Conservation (phyloP, 108 stramenopile species). For the Poteriospumella lacustris region DNA sequence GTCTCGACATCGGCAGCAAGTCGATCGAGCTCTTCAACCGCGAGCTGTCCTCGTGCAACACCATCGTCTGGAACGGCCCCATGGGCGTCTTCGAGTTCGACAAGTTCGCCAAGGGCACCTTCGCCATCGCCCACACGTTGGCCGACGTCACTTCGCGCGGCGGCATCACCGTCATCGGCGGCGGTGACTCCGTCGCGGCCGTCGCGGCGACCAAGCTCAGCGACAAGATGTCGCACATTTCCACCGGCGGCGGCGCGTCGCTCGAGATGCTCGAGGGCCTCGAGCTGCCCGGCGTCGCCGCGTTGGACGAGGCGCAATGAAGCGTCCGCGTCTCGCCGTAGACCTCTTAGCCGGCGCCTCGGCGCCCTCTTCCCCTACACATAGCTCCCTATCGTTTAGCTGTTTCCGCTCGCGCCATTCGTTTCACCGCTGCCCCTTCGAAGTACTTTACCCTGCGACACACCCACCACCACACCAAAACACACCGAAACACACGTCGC, state of each 20-base stretch:
- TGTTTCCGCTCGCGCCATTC: too few species aligned
- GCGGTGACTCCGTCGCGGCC: slow-evolving; percentile 99
- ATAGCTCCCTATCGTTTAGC: too few species aligned
- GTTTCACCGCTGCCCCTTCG: too few species aligned
- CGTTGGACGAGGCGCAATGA: slow-evolving; percentile 45
- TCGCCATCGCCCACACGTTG: slow-evolving; percentile 85
- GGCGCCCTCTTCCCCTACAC: too few species aligned
- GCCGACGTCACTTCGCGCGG: slow-evolving; percentile 82
- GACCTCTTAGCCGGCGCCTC: too few species aligned
- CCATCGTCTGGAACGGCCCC: slow-evolving; percentile 96
- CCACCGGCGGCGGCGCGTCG: slow-evolving; percentile 74
- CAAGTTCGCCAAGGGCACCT: slow-evolving; percentile 75
- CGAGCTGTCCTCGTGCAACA: slow-evolving; percentile 71
- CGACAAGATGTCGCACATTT: slow-evolving; percentile 94
- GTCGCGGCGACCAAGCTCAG: slow-evolving; percentile 82
- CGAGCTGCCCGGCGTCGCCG: slow-evolving; percentile 48
- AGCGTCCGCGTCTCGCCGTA: too few species aligned
- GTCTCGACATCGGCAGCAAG: slow-evolving; percentile 92
- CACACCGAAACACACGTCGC: too few species aligned
- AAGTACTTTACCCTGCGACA: too few species aligned
- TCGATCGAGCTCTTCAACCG: slow-evolving; percentile 67
- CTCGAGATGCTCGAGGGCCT: slow-evolving; percentile 51
- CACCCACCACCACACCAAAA: too few species aligned
- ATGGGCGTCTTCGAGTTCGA: slow-evolving; percentile 97
- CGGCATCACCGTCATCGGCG: slow-evolving; percentile 93